phyloP scores from a whole-genome alignment of 2,329 filamentous ascomycete species.

The Sarocladium oryzae region DNA sequence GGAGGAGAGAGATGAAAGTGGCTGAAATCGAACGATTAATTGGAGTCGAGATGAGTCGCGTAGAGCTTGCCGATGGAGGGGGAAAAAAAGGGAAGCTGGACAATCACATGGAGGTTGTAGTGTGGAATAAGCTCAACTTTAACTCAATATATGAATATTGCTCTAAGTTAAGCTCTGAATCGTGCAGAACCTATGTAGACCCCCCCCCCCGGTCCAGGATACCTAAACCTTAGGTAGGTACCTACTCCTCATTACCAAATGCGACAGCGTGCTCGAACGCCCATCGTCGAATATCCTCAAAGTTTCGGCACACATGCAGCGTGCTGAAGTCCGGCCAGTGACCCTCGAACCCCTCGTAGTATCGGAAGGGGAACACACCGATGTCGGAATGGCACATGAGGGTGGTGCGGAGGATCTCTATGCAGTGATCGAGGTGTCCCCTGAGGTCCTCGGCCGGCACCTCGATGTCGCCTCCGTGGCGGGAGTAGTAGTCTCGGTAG shows the following conservation, averaged over 20 bases:
- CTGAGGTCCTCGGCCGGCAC: conserved; percentile 33
- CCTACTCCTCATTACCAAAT: conserved; percentile 35
- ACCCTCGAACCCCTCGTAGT: conserved; percentile 38
- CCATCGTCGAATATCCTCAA: conserved; percentile 44
- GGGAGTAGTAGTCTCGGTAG: conserved; percentile 40
- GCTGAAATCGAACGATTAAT: not conserved
- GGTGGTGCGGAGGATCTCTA: conserved; percentile 45
- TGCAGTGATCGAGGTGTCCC: conserved; percentile 45
- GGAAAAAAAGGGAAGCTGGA: too few relatives aligned
- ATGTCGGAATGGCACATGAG: conserved; percentile 50
- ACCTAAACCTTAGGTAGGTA: not conserved
- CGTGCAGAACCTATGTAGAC: too few relatives aligned
- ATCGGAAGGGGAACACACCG: conserved; percentile 47
- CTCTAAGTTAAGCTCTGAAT: too few relatives aligned
- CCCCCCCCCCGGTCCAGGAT: too few relatives aligned
- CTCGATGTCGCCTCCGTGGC: conserved; percentile 41
- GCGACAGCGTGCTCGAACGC: conserved; percentile 44
- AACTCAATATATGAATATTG: too few relatives aligned
- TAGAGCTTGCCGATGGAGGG: too few relatives aligned
- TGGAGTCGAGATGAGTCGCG: too few relatives aligned
- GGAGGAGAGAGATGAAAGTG: not conserved
- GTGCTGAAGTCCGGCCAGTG: conserved; percentile 51
- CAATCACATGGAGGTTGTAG: too few relatives aligned
- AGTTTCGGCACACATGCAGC: conserved; percentile 47
- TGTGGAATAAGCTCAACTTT: too few relatives aligned